Base-by-base conservation (phyloP, 129 eudicot genomes). In the Chrysanthemum seticuspe region DNA sequence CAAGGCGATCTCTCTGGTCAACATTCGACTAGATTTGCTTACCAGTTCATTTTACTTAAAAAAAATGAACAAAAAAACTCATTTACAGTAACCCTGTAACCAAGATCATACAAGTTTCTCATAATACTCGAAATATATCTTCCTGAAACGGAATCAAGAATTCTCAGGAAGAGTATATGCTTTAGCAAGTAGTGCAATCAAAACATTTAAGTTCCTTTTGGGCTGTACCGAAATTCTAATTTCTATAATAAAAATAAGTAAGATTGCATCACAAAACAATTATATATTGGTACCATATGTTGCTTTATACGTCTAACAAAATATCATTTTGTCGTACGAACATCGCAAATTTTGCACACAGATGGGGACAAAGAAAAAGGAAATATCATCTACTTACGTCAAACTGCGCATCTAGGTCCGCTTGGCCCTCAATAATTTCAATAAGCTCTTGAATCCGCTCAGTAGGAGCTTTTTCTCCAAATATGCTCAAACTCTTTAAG, bases 341-440 rank as follows among this genome's bases (percentile, higher is more conserved):
- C 48, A 62, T 62, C 34, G 48, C 16, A 29, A 2, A 62, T 1
- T 7, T 40, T 40, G 47, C 10, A 40, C 47, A 29, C 21, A 62
- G 67, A 62, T 62, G 34, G 58, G 14, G 2, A 7, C 9, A 40
- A 11, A 27, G 36, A 44, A 25, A 72, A 72, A 6, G 64, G 4
- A 44, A 68, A 66, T 21, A 10, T 18, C 48, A 62, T 40, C 40
- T 40, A 78, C 97, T 84, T 58, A 91, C 97, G 77, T 84, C 59
- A 45, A 88, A 91, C 67, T 84, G 88, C 18, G 92, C 88, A 84
- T 91, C 92, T n/a, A 91, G 79, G 83, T 91, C 97, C 67, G 97
- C 97, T 82, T 91, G 97, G 23, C 88, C 82, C 83, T 88, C 95
- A 58, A 88, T 84, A 34, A 88, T 88, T 76, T 88, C 87, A 62